Percentiles rank a stretch among this genome's conserved stretches.
These are phyloP conservation scores for Pugionium cornutum DNA, from an alignment of 345 rosid genomes.

Conservation along the genomic window DNA sequence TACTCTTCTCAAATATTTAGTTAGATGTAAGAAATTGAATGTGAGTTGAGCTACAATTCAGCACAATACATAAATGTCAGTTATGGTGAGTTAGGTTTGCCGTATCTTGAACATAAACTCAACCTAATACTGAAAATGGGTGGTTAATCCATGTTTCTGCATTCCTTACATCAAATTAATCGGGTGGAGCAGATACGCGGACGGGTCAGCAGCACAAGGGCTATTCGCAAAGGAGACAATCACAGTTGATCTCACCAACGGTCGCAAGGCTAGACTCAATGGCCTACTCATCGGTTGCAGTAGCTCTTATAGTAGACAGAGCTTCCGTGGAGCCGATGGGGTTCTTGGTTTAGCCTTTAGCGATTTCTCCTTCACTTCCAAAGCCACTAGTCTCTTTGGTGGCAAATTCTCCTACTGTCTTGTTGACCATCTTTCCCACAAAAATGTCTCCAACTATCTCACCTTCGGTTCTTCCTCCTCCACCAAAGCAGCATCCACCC, in stretches of 20 bases:
- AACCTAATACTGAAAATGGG: constrained; percentile 4
- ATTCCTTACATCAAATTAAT: background rate
- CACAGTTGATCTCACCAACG: constrained; percentile 39
- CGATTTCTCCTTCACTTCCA: constrained; percentile 49
- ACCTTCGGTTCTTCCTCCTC: constrained; percentile 43
- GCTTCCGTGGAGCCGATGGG: constrained; percentile 51
- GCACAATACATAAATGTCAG: constrained; percentile 43
- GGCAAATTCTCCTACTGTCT: constrained; percentile 65
- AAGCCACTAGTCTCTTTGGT: constrained; percentile 38
- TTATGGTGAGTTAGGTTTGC: constrained; percentile 53
- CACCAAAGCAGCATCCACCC: constrained; percentile 39
- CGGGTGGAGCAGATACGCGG: constrained; percentile 41
- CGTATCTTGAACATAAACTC: constrained; percentile 22
- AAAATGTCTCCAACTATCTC: constrained; percentile 52
- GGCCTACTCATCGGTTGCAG: constrained; percentile 57
- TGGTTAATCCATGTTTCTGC: background rate
- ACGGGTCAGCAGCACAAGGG: constrained; percentile 51
- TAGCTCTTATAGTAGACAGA: constrained; percentile 37
- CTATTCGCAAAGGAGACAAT: constrained; percentile 58
- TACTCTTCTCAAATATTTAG: too few species aligned
- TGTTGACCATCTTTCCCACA: constrained; percentile 59
- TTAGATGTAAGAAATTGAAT: constrained; percentile 26
- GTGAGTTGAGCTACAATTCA: constrained; percentile 36
- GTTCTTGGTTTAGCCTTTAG: constrained; percentile 55
- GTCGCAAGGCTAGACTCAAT: constrained; percentile 33